Percentiles rank a stretch among this genome's conserved stretches.
Conservation (phyloP, 2,329 filamentous ascomycete species). For the Verticillium albo-atrum region DNA sequence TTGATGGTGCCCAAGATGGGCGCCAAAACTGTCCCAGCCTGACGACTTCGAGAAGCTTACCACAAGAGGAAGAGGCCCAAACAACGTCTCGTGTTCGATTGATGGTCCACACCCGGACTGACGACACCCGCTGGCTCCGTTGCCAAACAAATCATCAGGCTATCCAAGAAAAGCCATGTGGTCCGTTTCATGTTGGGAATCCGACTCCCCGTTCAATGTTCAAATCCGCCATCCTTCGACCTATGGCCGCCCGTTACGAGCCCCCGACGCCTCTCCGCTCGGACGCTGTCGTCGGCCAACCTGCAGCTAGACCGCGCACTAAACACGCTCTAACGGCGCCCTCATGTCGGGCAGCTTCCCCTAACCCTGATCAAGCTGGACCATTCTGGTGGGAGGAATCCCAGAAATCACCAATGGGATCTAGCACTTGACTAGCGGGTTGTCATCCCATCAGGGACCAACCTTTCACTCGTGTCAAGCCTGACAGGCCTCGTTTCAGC, state of each 20-base stretch:
- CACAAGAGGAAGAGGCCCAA: background rate
- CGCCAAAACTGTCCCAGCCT: background rate
- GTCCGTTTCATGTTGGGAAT: background rate
- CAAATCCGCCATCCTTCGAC: background rate
- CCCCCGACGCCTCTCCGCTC: background rate
- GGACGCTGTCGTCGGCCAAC: background rate
- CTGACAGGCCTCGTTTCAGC: background rate
- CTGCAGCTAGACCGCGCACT: background rate
- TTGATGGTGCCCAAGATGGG: background rate
- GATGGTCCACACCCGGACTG: background rate
- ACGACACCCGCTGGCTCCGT: background rate
- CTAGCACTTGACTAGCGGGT: background rate
- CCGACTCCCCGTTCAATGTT: background rate
- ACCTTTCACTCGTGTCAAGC: background rate
- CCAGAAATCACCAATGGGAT: background rate
- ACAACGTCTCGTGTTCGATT: background rate
- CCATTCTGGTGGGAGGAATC: background rate
- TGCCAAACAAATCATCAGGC: background rate
- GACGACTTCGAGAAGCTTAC: background rate
- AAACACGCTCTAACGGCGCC: background rate
- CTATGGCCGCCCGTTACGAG: background rate
- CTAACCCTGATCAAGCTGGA: background rate
- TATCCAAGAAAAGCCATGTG: background rate
- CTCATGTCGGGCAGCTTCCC: background rate
- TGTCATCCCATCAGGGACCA: background rate